Evolutionary conservation across 2,329 filamentous ascomycete species (phyloP), one percentile per base, ranked within the genome.

Genomic region (Sporothrix schenckii): DNA sequence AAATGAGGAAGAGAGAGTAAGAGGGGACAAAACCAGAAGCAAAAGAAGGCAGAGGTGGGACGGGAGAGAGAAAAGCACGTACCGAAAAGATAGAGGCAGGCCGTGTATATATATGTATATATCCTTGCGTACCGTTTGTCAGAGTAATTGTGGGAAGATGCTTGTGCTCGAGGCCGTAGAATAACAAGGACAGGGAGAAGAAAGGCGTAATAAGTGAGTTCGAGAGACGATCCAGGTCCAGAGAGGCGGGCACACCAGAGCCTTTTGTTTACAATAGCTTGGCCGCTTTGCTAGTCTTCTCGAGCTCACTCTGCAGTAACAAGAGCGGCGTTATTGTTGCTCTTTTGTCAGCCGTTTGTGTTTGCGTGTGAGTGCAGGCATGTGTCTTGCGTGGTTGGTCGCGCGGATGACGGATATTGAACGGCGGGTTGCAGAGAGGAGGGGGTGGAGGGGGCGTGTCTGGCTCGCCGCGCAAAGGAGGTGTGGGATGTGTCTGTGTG

Each of bases 381-480:
- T 34, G 66, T 24, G 39, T 68, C 53, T 53, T 61, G 67, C 61
- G 67, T 61, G 54, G 67, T 69, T 61, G 67, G 67, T 69, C 53
- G 67, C 56, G 68, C 63, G 63, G 58, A 69, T 69, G 68, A 47
- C 58, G 58, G 68, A 63, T 53, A 65, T 63, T 63, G 58, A 34
- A 69, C 47, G 68, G 68, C 68, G 47, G 68, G 68, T 69, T 21
- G 56, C 49, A 60, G 56, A 61, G 44, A 52, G 53, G 41, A 50
- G 53, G 54, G 44, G 54, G 67, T 50, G 24, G 61, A 50, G 44
- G 61, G 41, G 61, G 67, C 39, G 52, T 50, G 53, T 68, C 52
- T 27, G 14, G 49, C 65, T 50, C 50, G 58, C n/a, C n/a, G 50
- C 24, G 34, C 47, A 24, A 67, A 63, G 21, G 47, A 67, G 49